Evolutionary conservation across 805 yeast species (phyloP).

Genomic region (Candida mattraensis): DNA sequence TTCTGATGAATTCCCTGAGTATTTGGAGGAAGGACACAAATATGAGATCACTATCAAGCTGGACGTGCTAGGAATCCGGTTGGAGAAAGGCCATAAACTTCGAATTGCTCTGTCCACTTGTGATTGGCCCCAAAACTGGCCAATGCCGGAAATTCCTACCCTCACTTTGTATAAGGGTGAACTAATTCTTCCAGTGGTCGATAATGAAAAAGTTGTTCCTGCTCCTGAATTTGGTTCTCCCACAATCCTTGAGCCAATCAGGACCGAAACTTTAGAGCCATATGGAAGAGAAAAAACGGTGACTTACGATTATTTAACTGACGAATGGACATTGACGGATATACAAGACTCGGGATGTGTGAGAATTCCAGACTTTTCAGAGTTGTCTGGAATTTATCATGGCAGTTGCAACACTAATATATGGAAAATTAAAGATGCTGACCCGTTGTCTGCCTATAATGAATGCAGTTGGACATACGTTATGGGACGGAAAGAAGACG

Average conservation of each 20-base stretch:
- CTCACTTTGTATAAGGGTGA: constrained; percentile 35
- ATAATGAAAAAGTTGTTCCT: constrained; percentile 14
- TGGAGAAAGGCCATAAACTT: constrained; percentile 37
- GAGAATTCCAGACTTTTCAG: constrained; percentile 33
- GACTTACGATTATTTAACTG: constrained; percentile 34
- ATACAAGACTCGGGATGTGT: constrained; percentile 38
- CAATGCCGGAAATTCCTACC: constrained; percentile 41
- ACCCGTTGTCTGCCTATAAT: constrained; percentile 41
- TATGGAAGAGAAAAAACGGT: constrained; percentile 30
- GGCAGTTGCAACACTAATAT: constrained; percentile 41
- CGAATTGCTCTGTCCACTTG: constrained; percentile 43
- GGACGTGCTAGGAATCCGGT: constrained; percentile 42
- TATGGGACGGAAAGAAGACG: constrained; percentile 41
- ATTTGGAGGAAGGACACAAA: constrained; percentile 31
- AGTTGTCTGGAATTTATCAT: constrained; percentile 38
- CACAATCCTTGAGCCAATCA: constrained; percentile 31
- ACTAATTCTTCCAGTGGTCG: constrained; percentile 32
- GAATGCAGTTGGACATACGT: constrained; percentile 41
- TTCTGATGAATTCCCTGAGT: constrained; percentile 42
- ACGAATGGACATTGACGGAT: constrained; percentile 36
- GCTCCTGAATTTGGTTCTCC: constrained; percentile 32
- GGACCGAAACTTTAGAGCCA: constrained; percentile 26
- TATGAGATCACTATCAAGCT: constrained; percentile 37
- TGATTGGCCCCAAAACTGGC: constrained; percentile 52
- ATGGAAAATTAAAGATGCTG: constrained; percentile 37